Evolutionary conservation across 1,139 yeast species (phyloP), one percentile per base, ranked within the genome.

Genomic region (Saccharomycopsis phalli): DNA sequence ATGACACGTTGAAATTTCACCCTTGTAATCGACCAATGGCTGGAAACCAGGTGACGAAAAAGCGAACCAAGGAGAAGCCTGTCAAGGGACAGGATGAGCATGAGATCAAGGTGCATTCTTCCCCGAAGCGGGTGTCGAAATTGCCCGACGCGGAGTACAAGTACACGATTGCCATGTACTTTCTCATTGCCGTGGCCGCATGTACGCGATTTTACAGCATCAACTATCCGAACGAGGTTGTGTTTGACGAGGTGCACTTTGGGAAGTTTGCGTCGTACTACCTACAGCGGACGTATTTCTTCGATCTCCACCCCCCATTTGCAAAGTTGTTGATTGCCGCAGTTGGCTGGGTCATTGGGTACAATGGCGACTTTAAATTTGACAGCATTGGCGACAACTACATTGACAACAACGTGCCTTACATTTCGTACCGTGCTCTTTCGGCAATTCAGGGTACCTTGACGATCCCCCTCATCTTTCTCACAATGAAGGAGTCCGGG

Each of bases 271-370:
- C 96, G 20, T 79, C 94, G 14, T 86, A 83, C 57, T 84, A 84
- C 58, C 62, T 84, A 47, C 81, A 83, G 57, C 66, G 93, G 46
- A 78, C 91, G 0, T 84, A 83, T 60, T 93, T 86, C 60, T 91
- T 93, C 58, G 99, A 93, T 61, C 74, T 93, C 46, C 99, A 93
- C 61, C 99, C 99, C 30, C 99, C 98, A 16, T 81, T 93, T 62
- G 98, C 96, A 38, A 93, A 93, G 61, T 67, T 93, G 60, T 68
- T 88, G 51, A 82, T 87, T 62, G 98, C 97, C 0, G 73, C 76
- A 47, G 91, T 81, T 36, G 99, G 98, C 28, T 87, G 80, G 73
- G 58, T 91, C 32, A 75, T 80, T 44, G 94, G 96, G 2, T 93
- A 84, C 58, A 80, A 82, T 53, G 99, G 99, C 8, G 62, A 71